phyloP scores from a whole-genome alignment of 305 asterid species.

The Rubia peregrina region DNA sequence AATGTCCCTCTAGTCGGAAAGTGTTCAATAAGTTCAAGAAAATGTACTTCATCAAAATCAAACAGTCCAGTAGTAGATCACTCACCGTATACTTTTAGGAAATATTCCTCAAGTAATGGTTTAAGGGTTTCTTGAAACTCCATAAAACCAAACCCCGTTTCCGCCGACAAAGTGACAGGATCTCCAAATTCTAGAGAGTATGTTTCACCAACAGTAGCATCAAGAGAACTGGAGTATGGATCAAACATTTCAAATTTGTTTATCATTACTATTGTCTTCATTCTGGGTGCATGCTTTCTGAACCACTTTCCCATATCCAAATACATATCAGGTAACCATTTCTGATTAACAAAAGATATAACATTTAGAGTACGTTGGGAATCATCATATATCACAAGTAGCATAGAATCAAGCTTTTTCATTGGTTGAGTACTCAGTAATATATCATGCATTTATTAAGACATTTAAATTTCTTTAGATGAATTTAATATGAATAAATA shows the following conservation, averaged over 20 bases:
- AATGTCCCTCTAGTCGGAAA: background rate
- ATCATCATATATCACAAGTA: background rate
- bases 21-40: background rate
- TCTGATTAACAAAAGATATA: slow-evolving; percentile 33
- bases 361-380: background rate
- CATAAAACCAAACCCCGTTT: slow-evolving; percentile 78
- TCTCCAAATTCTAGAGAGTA: slow-evolving; percentile 86
- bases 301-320: slow-evolving; percentile 98
- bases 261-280: slow-evolving; percentile 70
- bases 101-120: slow-evolving; percentile 63
- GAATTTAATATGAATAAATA: background rate
- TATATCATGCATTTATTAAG: background rate
- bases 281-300: slow-evolving; percentile 75
- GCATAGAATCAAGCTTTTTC: background rate
- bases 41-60: slow-evolving; percentile 15
- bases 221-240: slow-evolving; percentile 65
- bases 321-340: slow-evolving; percentile 83
- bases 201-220: slow-evolving; percentile 75
- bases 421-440: background rate
- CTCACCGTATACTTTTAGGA: slow-evolving; percentile 43
- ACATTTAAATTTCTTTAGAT: slow-evolving; percentile 1
- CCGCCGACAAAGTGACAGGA: slow-evolving; percentile 88
- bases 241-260: slow-evolving; percentile 89
- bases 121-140: slow-evolving; percentile 62
- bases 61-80: slow-evolving; percentile 5